Evolutionary conservation across 169 alveolate species (phyloP), one percentile per base, ranked within the genome.

Genomic region (Eimeria sp.): DNA sequence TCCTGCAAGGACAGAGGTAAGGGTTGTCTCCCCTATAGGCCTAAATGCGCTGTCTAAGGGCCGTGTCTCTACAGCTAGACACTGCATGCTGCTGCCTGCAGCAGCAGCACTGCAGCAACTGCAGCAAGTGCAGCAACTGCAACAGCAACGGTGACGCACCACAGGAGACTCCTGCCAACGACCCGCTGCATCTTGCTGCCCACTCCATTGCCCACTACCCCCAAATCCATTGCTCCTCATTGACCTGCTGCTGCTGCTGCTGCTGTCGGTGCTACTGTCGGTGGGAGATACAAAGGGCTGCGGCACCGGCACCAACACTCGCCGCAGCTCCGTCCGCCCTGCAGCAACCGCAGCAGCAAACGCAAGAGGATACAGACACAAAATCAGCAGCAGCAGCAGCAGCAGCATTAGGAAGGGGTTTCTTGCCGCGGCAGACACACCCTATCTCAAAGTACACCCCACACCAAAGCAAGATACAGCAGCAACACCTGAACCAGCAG

Each of bases 241-340:
- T n/a, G 14, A 16, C 34, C 76, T 65, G 76, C 76, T 65, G 76
- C 76, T 65, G 76, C 76, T 65, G 76, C 10, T 65, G 76, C 76
- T 65, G 76, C 27, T 65, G 27, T 0, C 18, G 75, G 30, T 65
- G 76, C 76, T 65, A 9, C 40, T 65, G 76, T 65, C 40, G 76
- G n/a, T 65, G 27, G 76, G 40, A 1, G 76, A 20, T 20, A 65
- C 34, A n/a, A 65, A 65, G 27, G 76, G 76, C 76, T 65, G 76
- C 14, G 40, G n/a, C 34, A 65, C 76, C 11, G 76, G 76, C 34
- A 65, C 27, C 76, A 65, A 65, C n/a, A 65, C n/a, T 0, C 76
- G 76, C 11, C 76, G 76, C 76, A 65, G 40, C 76, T 65, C 76
- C 76, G 40, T 27, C 10, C 76, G 76, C 27, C 40, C 76, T 65